phyloP scores from a whole-genome alignment of 305 asterid genomes.

The Stenogyne calaminthoides region DNA sequence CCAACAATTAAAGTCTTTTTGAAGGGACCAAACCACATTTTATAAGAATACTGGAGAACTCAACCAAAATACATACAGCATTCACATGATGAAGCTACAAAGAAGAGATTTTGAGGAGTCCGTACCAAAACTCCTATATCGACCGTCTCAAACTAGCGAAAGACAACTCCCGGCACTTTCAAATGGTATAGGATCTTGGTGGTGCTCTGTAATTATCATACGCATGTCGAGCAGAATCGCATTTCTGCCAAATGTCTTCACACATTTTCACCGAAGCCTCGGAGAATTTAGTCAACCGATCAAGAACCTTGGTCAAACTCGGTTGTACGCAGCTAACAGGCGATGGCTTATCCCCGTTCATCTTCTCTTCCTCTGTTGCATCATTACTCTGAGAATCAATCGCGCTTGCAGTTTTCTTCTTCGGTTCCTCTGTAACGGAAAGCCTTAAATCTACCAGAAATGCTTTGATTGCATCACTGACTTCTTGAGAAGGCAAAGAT shows the following conservation, averaged over 20 bases:
- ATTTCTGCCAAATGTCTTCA: constrained; percentile 73
- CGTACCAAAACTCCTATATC: constrained; percentile 11
- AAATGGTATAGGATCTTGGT: constrained; percentile 75
- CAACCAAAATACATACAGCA: neutral
- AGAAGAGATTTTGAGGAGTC: neutral
- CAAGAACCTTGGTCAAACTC: constrained; percentile 78
- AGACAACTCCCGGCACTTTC: constrained; percentile 28
- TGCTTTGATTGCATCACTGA: constrained; percentile 68
- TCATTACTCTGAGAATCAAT: constrained; percentile 31
- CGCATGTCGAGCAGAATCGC: constrained; percentile 69
- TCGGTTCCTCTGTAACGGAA: constrained; percentile 51
- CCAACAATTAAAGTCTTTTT: neutral
- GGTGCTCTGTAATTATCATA: constrained; percentile 72
- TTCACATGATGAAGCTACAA: constrained; percentile 22
- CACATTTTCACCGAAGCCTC: constrained; percentile 90
- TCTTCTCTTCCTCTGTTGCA: constrained; percentile 39
- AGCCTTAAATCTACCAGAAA: constrained; percentile 60
- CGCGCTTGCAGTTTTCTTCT: constrained; percentile 33
- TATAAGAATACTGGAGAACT: neutral
- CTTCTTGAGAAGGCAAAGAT: constrained; percentile 86
- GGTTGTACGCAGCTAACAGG: constrained; percentile 62
- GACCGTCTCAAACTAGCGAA: neutral
- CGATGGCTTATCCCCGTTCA: constrained; percentile 40
- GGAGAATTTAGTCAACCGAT: constrained; percentile 80
- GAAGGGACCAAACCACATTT: neutral